Conservation (phyloP, 1,139 yeast genomes). For the Pichia sp. region DNA sequence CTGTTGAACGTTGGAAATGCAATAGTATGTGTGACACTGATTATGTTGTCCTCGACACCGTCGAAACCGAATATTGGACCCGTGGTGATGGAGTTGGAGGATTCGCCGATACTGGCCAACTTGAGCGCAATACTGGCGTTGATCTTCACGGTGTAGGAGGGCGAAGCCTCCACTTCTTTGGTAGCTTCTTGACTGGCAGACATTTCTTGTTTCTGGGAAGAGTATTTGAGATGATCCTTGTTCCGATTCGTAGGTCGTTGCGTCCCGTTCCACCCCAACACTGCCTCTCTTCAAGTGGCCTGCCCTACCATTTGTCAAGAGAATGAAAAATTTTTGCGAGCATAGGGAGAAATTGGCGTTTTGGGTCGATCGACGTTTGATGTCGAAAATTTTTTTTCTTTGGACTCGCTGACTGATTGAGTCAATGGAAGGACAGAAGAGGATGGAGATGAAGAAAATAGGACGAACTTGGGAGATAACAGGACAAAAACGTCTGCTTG, state of each 20-base stretch:
- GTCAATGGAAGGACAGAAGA: background rate
- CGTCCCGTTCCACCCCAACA: background rate
- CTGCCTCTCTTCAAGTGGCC: background rate
- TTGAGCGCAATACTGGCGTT: constrained; percentile 64
- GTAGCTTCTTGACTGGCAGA: constrained; percentile 1
- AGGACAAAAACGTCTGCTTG: background rate
- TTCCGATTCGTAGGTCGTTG: background rate
- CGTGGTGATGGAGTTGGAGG: constrained; percentile 61
- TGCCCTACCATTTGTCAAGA: background rate
- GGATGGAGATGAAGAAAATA: background rate
- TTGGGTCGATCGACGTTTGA: background rate
- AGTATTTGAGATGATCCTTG: background rate
- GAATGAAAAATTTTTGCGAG: background rate
- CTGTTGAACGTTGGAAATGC: constrained; percentile 34
- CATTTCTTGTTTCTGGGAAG: constrained; percentile 1
- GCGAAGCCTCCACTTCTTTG: constrained; percentile 4
- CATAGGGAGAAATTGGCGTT: background rate
- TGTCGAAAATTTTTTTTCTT: background rate
- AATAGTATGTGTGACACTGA: constrained; percentile 52
- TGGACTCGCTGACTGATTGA: background rate
- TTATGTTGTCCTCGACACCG: constrained; percentile 42
- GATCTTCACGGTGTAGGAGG: constrained; percentile 36
- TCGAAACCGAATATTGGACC: constrained; percentile 81
- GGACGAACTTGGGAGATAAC: background rate
- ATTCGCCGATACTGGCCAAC: constrained; percentile 69